A percentile compares a stretch with the other conserved stretches of the same genome.
phyloP scores from a whole-genome alignment of 139 green algal genomes.

The Volvox reticuliferus region DNA sequence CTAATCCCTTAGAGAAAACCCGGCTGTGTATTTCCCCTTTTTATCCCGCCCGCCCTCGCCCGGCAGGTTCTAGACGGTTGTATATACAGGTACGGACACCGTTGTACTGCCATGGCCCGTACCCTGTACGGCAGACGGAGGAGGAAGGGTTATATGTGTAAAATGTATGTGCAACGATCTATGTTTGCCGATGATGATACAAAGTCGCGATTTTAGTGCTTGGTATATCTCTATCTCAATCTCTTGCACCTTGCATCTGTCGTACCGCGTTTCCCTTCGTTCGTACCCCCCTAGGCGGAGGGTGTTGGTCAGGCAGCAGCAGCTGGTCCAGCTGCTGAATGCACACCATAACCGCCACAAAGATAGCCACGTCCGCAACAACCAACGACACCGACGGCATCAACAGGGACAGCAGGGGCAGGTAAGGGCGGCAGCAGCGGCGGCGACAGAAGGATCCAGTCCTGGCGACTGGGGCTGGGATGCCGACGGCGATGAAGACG shows the following conservation, averaged over 20 bases:
- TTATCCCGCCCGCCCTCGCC: too few species aligned
- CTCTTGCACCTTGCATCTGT: too few species aligned
- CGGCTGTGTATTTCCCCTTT: neutral
- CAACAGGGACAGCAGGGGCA: neutral
- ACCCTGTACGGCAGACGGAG: too few species aligned
- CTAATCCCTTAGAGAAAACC: too few species aligned
- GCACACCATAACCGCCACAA: neutral
- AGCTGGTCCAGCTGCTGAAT: neutral
- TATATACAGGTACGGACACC: constrained; percentile 62
- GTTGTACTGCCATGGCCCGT: neutral
- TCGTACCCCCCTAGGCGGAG: constrained; percentile 23
- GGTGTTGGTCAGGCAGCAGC: neutral
- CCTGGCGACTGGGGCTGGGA: neutral
- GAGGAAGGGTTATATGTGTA: too few species aligned
- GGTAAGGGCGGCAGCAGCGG: neutral
- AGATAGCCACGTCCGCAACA: neutral
- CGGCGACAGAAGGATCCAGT: neutral
- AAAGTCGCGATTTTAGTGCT: too few species aligned
- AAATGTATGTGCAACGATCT: too few species aligned
- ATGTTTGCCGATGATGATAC: too few species aligned
- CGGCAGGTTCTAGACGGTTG: constrained; percentile 78
- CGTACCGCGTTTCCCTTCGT: too few species aligned
- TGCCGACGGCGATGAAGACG: neutral
- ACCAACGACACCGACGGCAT: neutral
- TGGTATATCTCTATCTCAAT: too few species aligned